phyloP scores from a whole-genome alignment of 495 filamentous ascomycete genomes.

The Emericellopsis terricola region DNA sequence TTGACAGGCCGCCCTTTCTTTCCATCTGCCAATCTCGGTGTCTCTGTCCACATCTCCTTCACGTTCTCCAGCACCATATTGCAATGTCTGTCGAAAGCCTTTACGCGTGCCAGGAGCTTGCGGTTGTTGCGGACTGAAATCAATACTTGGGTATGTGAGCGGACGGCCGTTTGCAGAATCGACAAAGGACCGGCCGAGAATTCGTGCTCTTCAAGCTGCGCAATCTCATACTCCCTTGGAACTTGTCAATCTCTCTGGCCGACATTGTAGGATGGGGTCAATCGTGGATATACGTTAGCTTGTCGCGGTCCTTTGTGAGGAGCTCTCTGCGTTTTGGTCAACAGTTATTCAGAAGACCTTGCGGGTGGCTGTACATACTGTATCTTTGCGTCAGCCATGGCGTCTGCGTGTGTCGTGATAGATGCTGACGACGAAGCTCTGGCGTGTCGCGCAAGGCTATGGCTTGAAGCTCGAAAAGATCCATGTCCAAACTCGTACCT shows the following conservation, averaged over 20 bases:
- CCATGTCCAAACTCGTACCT: not conserved
- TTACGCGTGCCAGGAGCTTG: slow-evolving; percentile 46
- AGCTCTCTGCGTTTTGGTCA: slow-evolving; percentile 46
- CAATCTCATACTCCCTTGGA: slow-evolving; percentile 54
- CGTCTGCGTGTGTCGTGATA: slow-evolving; percentile 10
- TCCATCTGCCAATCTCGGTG: slow-evolving; percentile 51
- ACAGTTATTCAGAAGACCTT: not conserved
- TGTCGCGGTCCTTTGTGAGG: slow-evolving; percentile 58
- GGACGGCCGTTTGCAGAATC: slow-evolving; percentile 82
- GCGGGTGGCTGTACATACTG: slow-evolving; percentile 56
- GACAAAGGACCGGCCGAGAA: slow-evolving; percentile 76
- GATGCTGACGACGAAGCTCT: not conserved
- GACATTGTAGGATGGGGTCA: not conserved
- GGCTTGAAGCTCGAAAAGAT: slow-evolving; percentile 3
- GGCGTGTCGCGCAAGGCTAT: slow-evolving; percentile 9
- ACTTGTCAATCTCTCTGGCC: not conserved
- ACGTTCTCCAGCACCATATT: slow-evolving; percentile 97
- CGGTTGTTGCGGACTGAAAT: slow-evolving; percentile 86
- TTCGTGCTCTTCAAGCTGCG: slow-evolving; percentile 76
- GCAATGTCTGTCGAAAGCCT: slow-evolving; percentile 31
- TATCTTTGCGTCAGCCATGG: slow-evolving; percentile 61
- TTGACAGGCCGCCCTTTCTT: slow-evolving; percentile 85
- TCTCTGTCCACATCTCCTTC: slow-evolving; percentile 99
- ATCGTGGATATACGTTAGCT: slow-evolving; percentile 48
- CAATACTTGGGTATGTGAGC: slow-evolving; percentile 73